phyloP scores from a whole-genome alignment of 352 stramenopile genomes.

The Globisporangium nagaii region DNA sequence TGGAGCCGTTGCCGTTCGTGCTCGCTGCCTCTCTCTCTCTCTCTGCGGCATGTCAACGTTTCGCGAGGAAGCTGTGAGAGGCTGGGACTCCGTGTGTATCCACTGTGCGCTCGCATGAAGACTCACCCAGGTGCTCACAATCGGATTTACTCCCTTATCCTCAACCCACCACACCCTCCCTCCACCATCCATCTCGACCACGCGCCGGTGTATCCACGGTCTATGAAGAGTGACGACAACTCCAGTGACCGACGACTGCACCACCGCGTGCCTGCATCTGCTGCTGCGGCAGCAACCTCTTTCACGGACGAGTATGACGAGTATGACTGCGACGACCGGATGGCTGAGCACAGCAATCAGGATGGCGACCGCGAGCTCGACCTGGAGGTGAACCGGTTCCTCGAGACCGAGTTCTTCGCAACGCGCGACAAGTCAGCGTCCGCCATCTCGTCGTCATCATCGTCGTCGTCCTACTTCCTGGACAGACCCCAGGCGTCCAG shows the following conservation, averaged over 20 bases:
- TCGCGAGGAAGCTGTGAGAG: too few relatives aligned
- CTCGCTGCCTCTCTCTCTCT: too few relatives aligned
- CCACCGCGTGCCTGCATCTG: constrained; percentile 2
- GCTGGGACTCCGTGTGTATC: too few relatives aligned
- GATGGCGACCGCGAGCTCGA: constrained; percentile 5
- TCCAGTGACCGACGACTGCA: constrained; percentile 1
- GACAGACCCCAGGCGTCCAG: too few relatives aligned
- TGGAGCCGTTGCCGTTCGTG: too few relatives aligned
- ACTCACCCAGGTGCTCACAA: too few relatives aligned
- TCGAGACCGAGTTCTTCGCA: constrained; percentile 5
- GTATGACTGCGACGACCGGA: background rate
- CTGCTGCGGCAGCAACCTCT: background rate
- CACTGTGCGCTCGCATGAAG: too few relatives aligned
- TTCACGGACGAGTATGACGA: background rate
- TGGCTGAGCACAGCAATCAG: background rate
- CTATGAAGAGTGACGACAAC: constrained; percentile 14
- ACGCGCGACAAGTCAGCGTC: background rate
- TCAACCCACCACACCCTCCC: background rate
- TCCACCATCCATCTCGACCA: background rate
- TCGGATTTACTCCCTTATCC: background rate
- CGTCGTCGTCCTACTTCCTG: too few relatives aligned
- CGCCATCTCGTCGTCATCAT: background rate
- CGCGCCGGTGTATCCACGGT: background rate
- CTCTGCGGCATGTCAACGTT: too few relatives aligned
- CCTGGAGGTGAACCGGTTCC: constrained; percentile 5